Percentiles rank a stretch among this genome's conserved stretches.
phyloP scores from a whole-genome alignment of 306 rosid genomes.

The Quillaja saponaria region DNA sequence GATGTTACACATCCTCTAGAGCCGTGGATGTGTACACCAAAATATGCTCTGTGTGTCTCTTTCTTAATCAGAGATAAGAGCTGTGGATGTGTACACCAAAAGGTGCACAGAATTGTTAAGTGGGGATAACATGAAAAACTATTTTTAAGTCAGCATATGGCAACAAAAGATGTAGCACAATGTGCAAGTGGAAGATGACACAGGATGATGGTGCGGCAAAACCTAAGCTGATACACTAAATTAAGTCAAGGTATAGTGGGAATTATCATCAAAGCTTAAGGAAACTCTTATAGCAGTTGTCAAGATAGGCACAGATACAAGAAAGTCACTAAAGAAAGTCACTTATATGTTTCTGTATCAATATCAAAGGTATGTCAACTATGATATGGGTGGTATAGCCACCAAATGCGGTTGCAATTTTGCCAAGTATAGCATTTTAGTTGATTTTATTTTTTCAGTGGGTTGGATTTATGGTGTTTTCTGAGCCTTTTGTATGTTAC shows the following conservation, averaged over 20 bases:
- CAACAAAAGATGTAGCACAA: conserved; percentile 38
- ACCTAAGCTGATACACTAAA: conserved; percentile 34
- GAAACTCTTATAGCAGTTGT: conserved; percentile 27
- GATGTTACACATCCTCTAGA: no score
- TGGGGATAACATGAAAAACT: conserved; percentile 4
- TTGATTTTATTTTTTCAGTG: background rate
- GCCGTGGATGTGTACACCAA: no score
- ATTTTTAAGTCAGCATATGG: conserved; percentile 27
- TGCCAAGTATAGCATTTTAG: conserved; percentile 7
- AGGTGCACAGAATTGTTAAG: conserved; percentile 18
- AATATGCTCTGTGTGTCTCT: background rate
- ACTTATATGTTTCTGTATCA: conserved; percentile 23
- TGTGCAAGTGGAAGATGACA: conserved; percentile 66
- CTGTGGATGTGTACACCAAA: conserved; percentile 30
- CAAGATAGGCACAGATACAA: conserved; percentile 24
- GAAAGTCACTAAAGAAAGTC: conserved; percentile 22
- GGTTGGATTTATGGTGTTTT: background rate
- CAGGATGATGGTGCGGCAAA: conserved; percentile 32
- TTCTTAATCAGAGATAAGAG: conserved; percentile 8
- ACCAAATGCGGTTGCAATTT: conserved; percentile 42
- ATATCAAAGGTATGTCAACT: conserved; percentile 20
- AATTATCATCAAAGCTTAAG: conserved; percentile 39
- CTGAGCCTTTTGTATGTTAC: background rate
- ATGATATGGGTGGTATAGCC: conserved; percentile 17
- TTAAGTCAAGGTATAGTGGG: conserved; percentile 52